Percentiles rank a stretch among this genome's conserved stretches.
These are phyloP conservation scores for Botryotinia calthae DNA, from an alignment of 2,329 filamentous ascomycete species.

Conservation along the genomic window DNA sequence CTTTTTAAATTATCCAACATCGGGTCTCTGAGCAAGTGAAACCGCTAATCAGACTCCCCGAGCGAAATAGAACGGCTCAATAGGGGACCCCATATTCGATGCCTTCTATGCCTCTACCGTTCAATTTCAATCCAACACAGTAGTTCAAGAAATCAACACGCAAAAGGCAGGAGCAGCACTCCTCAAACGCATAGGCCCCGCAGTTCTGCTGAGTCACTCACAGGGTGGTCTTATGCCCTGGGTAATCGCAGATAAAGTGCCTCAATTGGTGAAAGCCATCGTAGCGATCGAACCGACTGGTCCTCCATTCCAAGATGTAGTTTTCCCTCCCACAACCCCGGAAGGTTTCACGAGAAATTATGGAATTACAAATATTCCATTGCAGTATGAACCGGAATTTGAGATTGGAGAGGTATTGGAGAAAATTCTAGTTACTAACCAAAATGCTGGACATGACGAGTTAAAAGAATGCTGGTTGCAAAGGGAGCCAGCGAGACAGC, in stretches of 20 bases:
- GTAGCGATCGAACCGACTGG: slow-evolving; percentile 48
- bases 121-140: slow-evolving; percentile 40
- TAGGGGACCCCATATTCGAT: slow-evolving; percentile 33
- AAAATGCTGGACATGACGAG: neutral
- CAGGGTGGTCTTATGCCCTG: slow-evolving; percentile 46
- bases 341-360: slow-evolving; percentile 41
- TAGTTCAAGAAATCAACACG: slow-evolving; percentile 41
- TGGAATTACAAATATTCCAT: slow-evolving; percentile 49
- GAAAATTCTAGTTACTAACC: neutral
- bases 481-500: slow-evolving; percentile 38
- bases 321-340: neutral
- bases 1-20: neutral
- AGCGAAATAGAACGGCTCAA: slow-evolving; percentile 25
- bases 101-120: slow-evolving; percentile 42
- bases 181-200: slow-evolving; percentile 29
- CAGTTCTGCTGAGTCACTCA: slow-evolving; percentile 41
- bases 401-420: neutral
- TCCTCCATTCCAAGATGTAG: slow-evolving; percentile 47
- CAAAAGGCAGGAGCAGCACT: slow-evolving; percentile 43
- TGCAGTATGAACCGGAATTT: slow-evolving; percentile 42
- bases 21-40: no score
- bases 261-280: slow-evolving; percentile 43
- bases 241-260: slow-evolving; percentile 45
- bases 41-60: neutral
- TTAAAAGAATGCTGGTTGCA: slow-evolving; percentile 38